Evolutionary conservation across 805 yeast species (phyloP), one percentile per base, ranked within the genome.

Genomic region (Dipodascus albidus): DNA sequence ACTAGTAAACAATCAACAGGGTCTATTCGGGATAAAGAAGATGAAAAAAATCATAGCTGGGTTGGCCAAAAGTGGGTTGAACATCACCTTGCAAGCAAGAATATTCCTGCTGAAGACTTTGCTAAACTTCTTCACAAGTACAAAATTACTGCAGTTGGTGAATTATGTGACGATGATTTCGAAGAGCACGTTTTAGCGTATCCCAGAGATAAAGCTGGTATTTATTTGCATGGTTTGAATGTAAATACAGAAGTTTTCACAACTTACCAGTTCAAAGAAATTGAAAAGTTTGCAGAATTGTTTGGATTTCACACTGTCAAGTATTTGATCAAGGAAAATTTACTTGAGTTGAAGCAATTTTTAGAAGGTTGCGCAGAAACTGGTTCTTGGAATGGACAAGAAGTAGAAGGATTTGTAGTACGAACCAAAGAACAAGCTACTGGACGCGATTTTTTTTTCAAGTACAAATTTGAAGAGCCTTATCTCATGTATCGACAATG

Each of bases 1-100:
- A 88, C 97, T 59, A 87, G 96, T 2, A 93, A 93, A 62, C 93
- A 91, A 66, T 82, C 95, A 0, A 84, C 95, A 0, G 98, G 97
- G 0, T 71, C 73, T 0, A 65, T 82, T 49, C 74, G 71, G 6
- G 85, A 78, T 52, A 65, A 71, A 4, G 48, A 27, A 3, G 35
- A 11, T 11, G 59, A 64, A 1, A 74, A 77, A 55, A 85, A 83
- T 62, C 98, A 93, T 66, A 90, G 96, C 0, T 63, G 72, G 41
- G 84, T 79, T 15, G 96, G 96, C 0, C 81, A 82, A 59, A 54
- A 57, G 1, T 81, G 79, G 59, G 66, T 93, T 6, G 69, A 73
- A 50, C 54, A 56, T 15, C 95, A 87, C 57, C 68, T 93, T 42
- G 56, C 61, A 0, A 23, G 55, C 0, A 57, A 56, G 1, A 79